Percentiles rank a stretch among this genome's conserved stretches.
Conservation (phyloP, 352 stramenopile genomes). For the Globisporangium canariense region DNA sequence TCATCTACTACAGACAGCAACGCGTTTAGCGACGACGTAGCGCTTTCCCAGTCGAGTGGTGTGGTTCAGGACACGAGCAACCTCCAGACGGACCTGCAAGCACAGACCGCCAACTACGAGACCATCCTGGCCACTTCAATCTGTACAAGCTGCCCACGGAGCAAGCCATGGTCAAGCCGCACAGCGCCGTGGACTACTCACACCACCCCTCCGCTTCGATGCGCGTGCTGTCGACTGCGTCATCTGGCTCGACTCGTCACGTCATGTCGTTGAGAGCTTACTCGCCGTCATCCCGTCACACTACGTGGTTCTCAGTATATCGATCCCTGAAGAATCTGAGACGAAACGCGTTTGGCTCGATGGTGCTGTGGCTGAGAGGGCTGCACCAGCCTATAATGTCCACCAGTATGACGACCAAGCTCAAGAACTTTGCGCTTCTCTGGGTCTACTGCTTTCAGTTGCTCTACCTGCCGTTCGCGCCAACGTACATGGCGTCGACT, state of each 20-base stretch:
- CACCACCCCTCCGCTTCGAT: background rate
- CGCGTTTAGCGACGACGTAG: background rate
- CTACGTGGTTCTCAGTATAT: conserved; percentile 1
- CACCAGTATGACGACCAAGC: background rate
- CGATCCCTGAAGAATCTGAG: conserved; percentile 8
- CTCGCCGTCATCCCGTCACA: background rate
- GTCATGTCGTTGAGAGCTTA: background rate
- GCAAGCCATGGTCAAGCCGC: background rate
- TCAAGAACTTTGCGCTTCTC: conserved; percentile 1
- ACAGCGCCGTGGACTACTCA: background rate
- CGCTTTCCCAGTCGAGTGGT: background rate
- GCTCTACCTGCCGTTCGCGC: conserved; percentile 3
- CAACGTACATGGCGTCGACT: background rate
- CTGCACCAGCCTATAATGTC: background rate
- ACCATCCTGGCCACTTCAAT: conserved; percentile 13
- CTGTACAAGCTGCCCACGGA: conserved; percentile 3
- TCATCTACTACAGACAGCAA: background rate
- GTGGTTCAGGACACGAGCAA: conserved; percentile 1
- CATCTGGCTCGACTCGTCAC: background rate
- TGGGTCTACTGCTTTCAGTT: conserved; percentile 13
- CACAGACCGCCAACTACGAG: conserved; percentile 14
- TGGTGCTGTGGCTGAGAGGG: background rate
- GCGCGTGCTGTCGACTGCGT: background rate
- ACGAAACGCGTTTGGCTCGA: background rate
- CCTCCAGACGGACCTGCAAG: conserved; percentile 5